These are phyloP conservation scores for Aegilops sharonensis DNA, from an alignment of 176 grass and related monocot species.

Conservation along the genomic window DNA sequence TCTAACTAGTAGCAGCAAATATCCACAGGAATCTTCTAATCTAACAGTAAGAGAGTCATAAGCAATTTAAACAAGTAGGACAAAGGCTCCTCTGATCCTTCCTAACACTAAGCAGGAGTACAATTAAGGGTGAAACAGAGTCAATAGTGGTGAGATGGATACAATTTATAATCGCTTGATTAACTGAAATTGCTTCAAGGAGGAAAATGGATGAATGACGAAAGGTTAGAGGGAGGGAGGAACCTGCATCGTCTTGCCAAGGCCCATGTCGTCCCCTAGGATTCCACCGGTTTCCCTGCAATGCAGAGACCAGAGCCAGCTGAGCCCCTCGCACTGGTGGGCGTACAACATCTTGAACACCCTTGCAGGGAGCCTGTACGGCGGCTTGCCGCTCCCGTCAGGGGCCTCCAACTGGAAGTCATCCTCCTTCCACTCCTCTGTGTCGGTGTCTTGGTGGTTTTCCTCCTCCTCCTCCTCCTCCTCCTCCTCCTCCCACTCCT, in stretches of 20 bases:
- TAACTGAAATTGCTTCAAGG: neutral
- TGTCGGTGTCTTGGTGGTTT: neutral
- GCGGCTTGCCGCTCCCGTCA: constrained; percentile 11
- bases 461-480: neutral
- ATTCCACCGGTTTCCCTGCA: constrained; percentile 44
- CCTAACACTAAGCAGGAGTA: neutral
- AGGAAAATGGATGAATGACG: neutral
- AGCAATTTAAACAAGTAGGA: too few species aligned
- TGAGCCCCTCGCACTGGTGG: constrained; percentile 74
- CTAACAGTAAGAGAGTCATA: neutral
- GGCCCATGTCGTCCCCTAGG: constrained; percentile 88
- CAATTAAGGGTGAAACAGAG: neutral
- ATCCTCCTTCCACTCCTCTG: neutral
- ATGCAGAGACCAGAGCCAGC: constrained; percentile 79
- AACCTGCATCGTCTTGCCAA: constrained; percentile 99
- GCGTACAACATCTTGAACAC: constrained; percentile 66
- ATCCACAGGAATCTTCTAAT: neutral
- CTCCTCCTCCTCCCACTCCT: neutral
- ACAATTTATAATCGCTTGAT: neutral
- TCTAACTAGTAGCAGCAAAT: neutral
- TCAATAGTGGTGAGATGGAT: neutral
- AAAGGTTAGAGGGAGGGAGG: constrained; percentile 5
- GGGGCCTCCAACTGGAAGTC: constrained; percentile 54
- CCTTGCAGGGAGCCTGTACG: constrained; percentile 47
- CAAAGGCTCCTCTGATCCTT: too few species aligned